Base-by-base conservation (phyloP, 305 asterid species). In the Fraxinus albicans region DNA sequence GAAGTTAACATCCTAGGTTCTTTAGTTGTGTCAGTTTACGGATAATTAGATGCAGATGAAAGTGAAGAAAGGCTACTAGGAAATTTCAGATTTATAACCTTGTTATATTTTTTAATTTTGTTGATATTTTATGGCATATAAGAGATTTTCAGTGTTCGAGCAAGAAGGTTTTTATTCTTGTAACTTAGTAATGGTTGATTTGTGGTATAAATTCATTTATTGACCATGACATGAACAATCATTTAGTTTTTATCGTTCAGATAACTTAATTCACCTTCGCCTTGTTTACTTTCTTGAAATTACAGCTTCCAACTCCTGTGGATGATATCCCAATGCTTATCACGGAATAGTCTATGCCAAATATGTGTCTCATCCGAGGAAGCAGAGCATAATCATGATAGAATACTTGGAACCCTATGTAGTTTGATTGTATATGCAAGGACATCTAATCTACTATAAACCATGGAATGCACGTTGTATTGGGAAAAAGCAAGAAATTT, bases 321-420 rank as follows among this genome's bases (percentile, higher is more conserved):
- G 84, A 89, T 69, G 93, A 88, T 72, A 81, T 88, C 80, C 90
- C 86, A 0, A 79, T 92, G 92, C 93, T 92, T 31, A 50, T 94
- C 42, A 89, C 97, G 1, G 93, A 92, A 81, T 92, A 94, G 91
- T 81, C 76, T 70, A 40, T 72, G 77, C 55, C 81, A 38, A 73
- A 19, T 76, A 60, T 42, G 53, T 78, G 53, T 78, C 55, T 9
- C 38, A 67, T 76, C 44, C 58, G 77, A 76, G 44, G 84, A 72
- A 76, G 80, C 82, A 44, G 79, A 77, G 83, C 76, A 55, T 80
- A 42, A 19, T 60, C 65, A 29, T 12, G 17, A 13, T n/a, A 12
- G 33, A 36, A 19, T 2, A 76, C 69, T 42, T 67, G 65, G 40
- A 8, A 47, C 70, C 60, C 13, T 17, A 31, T 38, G 33, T 80